These are phyloP conservation scores for Aureobasidium lini DNA, from an alignment of 2,329 filamentous ascomycete genomes.

Conservation along the genomic window DNA sequence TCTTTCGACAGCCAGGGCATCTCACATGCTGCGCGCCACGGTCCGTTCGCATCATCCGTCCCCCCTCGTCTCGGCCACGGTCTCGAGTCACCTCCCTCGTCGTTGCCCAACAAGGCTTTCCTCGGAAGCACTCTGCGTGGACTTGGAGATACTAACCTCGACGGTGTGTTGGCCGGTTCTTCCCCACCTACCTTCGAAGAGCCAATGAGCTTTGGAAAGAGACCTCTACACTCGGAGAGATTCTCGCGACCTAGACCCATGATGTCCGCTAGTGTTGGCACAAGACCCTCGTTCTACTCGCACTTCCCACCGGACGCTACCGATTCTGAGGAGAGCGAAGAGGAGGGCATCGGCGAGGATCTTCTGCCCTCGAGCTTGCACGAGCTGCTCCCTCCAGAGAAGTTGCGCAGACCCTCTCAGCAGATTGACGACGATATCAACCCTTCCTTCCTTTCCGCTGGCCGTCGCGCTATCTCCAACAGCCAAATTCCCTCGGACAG, in stretches of 20 bases:
- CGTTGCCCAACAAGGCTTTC: constrained; percentile 43
- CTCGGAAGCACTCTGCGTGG: constrained; percentile 43
- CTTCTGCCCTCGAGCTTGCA: constrained; percentile 67
- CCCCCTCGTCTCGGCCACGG: constrained; percentile 90
- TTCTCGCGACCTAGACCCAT: constrained; percentile 47
- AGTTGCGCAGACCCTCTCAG: constrained; percentile 51
- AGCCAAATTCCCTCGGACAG: constrained; percentile 32
- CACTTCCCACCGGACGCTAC: constrained; percentile 34
- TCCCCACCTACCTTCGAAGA: constrained; percentile 59
- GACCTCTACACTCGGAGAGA: constrained; percentile 59
- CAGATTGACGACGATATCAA: constrained; percentile 44
- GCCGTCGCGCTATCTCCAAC: constrained; percentile 35
- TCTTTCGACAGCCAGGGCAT: constrained; percentile 96
- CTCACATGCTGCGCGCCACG: constrained; percentile 82
- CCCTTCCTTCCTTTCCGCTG: constrained; percentile 26
- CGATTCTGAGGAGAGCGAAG: constrained; percentile 49
- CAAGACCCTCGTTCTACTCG: constrained; percentile 24
- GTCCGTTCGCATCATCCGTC: constrained; percentile 84
- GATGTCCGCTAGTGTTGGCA: constrained; percentile 53
- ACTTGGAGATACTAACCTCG: constrained; percentile 45
- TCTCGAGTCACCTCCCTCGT: constrained; percentile 72
- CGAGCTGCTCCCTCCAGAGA: constrained; percentile 56
- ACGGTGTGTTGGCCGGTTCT: constrained; percentile 37
- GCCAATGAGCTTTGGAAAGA: constrained; percentile 58
- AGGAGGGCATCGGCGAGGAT: constrained; percentile 85